A percentile compares a stretch with the other conserved stretches of the same genome.
phyloP scores from a whole-genome alignment of 257 asterid genomes.

The Ajuga chamaepitys region DNA sequence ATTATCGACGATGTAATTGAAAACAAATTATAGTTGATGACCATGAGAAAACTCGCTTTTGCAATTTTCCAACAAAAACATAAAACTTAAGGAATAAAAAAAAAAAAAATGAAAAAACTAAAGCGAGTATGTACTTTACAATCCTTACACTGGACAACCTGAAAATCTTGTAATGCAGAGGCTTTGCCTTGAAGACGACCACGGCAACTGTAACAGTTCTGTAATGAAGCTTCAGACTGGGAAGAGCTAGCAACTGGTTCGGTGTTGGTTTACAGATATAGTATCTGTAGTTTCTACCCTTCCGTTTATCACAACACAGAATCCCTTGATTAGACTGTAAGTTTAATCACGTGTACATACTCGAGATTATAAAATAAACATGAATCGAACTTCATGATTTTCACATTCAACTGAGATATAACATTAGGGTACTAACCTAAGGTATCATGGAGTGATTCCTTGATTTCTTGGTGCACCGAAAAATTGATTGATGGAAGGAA shows the following conservation, averaged over 20 bases:
- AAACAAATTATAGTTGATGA: too few species aligned
- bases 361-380: too few species aligned
- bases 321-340: conserved; percentile 20
- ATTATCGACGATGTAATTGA: too few species aligned
- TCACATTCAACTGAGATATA: too few species aligned
- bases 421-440: too few species aligned
- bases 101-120: not conserved
- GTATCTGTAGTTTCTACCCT: not conserved
- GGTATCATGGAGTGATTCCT: too few species aligned
- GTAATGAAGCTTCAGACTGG: conserved; percentile 4
- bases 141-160: not conserved
- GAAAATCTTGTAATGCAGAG: conserved; percentile 19
- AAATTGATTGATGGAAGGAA: too few species aligned
- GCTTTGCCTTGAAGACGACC: not conserved
- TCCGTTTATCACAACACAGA: not conserved
- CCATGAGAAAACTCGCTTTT: too few species aligned
- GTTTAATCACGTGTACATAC: too few species aligned
- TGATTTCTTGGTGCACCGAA: too few species aligned
- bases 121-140: not conserved
- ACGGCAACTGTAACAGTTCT: not conserved
- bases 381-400: too few species aligned
- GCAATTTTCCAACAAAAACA: too few species aligned
- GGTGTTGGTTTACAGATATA: conserved; percentile 22
- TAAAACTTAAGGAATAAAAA: not conserved
- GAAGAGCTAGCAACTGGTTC: conserved; percentile 18